Evolutionary conservation across 139 green algal species (phyloP).

Genomic region (Yamagishiella unicocca): DNA sequence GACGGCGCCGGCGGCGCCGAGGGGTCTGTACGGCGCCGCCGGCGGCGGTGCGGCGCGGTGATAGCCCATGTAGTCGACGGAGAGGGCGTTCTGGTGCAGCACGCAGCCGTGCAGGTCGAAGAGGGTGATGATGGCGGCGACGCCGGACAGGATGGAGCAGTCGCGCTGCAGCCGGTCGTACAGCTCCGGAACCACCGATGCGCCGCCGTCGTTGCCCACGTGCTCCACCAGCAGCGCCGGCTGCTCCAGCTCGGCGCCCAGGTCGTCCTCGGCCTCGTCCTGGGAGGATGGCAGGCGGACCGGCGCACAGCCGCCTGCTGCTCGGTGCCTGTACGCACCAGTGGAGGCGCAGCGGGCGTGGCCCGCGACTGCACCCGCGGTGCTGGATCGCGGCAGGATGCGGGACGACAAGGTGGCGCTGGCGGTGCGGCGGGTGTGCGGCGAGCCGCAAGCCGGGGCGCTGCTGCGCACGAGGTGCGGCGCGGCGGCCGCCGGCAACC

Average conservation of each 20-base stretch:
- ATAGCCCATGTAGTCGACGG: conserved; percentile 21
- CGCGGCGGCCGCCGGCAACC: neutral
- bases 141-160: conserved; percentile 38
- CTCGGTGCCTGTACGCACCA: neutral
- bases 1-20: neutral
- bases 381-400: neutral
- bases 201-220: neutral
- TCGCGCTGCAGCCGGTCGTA: conserved; percentile 34
- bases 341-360: neutral
- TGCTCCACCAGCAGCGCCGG: conserved; percentile 35
- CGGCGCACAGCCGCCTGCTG: neutral
- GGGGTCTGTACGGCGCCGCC: too few relatives aligned
- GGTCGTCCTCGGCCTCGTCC: neutral
- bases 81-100: conserved; percentile 36
- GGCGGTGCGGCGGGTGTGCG: neutral
- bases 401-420: neutral
- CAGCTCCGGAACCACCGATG: neutral
- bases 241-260: neutral
- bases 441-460: too few relatives aligned
- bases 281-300: neutral
- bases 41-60: neutral
- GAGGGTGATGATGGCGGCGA: conserved; percentile 32
- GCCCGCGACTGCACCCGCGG: neutral
- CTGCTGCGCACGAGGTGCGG: too few relatives aligned
- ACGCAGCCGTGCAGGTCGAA: neutral